These are phyloP conservation scores for Pulveroboletus sp. DNA, from an alignment of 768 basidiomycete genomes.

Conservation along the genomic window DNA sequence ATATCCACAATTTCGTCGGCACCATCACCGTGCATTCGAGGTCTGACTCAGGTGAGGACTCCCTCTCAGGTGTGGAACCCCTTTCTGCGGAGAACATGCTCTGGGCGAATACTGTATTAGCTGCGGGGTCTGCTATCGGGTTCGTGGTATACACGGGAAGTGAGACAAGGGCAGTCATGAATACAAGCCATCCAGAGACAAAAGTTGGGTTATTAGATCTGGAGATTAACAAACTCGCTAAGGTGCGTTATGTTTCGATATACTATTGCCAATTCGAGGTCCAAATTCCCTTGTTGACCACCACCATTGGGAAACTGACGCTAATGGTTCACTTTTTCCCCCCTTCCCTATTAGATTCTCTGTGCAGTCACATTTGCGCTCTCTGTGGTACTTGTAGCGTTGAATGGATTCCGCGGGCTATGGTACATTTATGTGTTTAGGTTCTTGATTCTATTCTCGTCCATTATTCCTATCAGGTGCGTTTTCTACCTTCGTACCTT, in stretches of 20 bases:
- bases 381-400: slow-evolving; percentile 85
- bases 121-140: slow-evolving; percentile 89
- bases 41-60: slow-evolving; percentile 20
- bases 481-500: slow-evolving; percentile 20
- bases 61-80: slow-evolving; percentile 58
- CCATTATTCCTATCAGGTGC: slow-evolving; percentile 97
- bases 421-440: slow-evolving; percentile 98
- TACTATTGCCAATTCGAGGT: neutral
- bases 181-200: slow-evolving; percentile 94
- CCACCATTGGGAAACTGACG: neutral
- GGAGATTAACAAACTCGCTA: slow-evolving; percentile 93
- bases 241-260: slow-evolving; percentile 45
- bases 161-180: slow-evolving; percentile 97
- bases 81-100: slow-evolving; percentile 94
- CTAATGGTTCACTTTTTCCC: neutral
- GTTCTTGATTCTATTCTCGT: slow-evolving; percentile 96
- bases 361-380: slow-evolving; percentile 92
- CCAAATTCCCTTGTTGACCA: neutral
- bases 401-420: slow-evolving; percentile 92
- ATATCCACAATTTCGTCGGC: slow-evolving; percentile 93
- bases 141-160: slow-evolving; percentile 92
- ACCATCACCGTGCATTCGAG: slow-evolving; percentile 72
- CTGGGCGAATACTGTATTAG: slow-evolving; percentile 97
- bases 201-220: slow-evolving; percentile 89
- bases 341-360: slow-evolving; percentile 57